phyloP scores from a whole-genome alignment of 1,284 basidiomycete genomes.

The Cerioporus squamosus region DNA sequence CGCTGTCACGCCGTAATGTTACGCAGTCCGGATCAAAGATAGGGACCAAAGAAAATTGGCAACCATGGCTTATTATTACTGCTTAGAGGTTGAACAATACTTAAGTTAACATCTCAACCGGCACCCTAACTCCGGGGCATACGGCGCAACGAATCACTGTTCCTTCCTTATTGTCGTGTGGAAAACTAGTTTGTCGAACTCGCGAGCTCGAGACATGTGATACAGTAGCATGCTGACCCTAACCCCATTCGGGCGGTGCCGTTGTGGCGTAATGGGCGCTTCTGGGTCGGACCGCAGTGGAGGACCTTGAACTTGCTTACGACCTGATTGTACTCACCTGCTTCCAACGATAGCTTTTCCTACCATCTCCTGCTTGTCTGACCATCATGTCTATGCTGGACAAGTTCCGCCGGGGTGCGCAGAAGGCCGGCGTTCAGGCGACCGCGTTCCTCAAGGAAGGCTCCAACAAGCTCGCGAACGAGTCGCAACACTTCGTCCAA shows the following conservation, averaged over 20 bases:
- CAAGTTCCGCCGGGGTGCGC: slow-evolving; percentile 80
- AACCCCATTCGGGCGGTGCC: slow-evolving; percentile 10
- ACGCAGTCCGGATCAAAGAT: too few species aligned
- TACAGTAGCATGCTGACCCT: slow-evolving; percentile 15
- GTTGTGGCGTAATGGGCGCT: slow-evolving; percentile 23
- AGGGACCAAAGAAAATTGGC: too few species aligned
- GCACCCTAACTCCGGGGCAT: too few species aligned
- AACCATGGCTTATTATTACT: too few species aligned
- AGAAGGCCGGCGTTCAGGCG: slow-evolving; percentile 82
- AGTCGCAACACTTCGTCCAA: slow-evolving; percentile 78
- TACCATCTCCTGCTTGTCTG: background rate
- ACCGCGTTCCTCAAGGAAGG: slow-evolving; percentile 72
- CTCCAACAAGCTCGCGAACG: slow-evolving; percentile 68
- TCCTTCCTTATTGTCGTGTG: too few species aligned
- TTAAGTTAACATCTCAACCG: too few species aligned
- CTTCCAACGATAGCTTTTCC: background rate
- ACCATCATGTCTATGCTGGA: slow-evolving; percentile 67
- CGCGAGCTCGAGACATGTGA: slow-evolving; percentile 14
- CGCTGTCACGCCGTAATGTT: too few species aligned
- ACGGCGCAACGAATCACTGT: too few species aligned
- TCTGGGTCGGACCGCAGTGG: background rate
- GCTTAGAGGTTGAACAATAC: too few species aligned
- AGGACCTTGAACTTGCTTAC: background rate
- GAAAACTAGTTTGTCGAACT: too few species aligned
- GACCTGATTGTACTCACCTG: background rate